Conservation (phyloP, 106 monocot genomes). For the Allium cepa region DNA sequence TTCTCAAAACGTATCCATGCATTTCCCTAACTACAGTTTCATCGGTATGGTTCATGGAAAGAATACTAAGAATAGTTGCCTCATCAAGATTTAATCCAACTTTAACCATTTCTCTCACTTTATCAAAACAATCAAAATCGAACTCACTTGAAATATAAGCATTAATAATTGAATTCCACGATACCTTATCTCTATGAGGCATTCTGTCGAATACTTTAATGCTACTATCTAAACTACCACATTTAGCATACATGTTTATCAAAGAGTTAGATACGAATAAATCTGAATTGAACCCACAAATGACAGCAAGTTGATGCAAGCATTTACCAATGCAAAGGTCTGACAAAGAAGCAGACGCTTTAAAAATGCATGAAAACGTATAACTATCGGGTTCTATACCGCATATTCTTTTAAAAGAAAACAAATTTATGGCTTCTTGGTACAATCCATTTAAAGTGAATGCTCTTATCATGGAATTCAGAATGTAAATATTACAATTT, state of each 20-base stretch:
- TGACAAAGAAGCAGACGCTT: slow-evolving; percentile 31
- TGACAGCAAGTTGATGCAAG: slow-evolving; percentile 25
- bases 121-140: slow-evolving; percentile 13
- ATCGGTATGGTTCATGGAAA: neutral
- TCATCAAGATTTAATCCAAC: slow-evolving; percentile 34
- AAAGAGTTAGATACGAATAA: slow-evolving; percentile 45
- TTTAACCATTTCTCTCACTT: slow-evolving; percentile 23
- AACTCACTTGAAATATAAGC: slow-evolving; percentile 26
- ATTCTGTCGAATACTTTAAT: slow-evolving; percentile 47
- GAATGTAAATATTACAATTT: slow-evolving; percentile 23
- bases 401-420: slow-evolving; percentile 14
- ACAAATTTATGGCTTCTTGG: slow-evolving; percentile 32
- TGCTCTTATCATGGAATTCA: slow-evolving; percentile 46
- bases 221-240: slow-evolving; percentile 22
- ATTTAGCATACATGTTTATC: slow-evolving; percentile 47
- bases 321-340: slow-evolving; percentile 19
- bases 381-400: slow-evolving; percentile 28
- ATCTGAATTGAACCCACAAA: slow-evolving; percentile 24
- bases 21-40: slow-evolving; percentile 22
- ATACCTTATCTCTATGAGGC: slow-evolving; percentile 36
- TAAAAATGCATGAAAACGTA: slow-evolving; percentile 41
- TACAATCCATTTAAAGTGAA: slow-evolving; percentile 29
- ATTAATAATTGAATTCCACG: slow-evolving; percentile 55
- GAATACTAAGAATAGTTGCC: slow-evolving; percentile 28
- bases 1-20: slow-evolving; percentile 37